Base-by-base conservation (phyloP, 345 rosid genomes). In the Citrus mangshanensis region DNA sequence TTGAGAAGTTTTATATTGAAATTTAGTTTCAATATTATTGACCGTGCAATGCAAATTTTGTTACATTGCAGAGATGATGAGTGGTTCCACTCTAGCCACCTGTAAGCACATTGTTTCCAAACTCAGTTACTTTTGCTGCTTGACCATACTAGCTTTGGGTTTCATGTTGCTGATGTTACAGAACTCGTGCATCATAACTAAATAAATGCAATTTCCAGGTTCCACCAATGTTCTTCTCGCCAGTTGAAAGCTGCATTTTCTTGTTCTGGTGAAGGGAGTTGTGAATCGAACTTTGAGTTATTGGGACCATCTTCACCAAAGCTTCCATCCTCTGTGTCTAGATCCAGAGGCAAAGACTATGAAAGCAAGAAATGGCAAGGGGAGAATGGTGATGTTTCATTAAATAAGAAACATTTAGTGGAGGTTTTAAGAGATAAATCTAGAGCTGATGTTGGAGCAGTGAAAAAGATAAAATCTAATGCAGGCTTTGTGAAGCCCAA, bases 301-400 rank as follows among this genome's bases (percentile, higher is more conserved):
- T 58, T 70, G 22, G 82, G 75, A 25, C 60, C 55, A 67, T 74
- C 78, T 69, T 89, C 93, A 9, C 88, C 89, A 1, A 74, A 81
- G 28, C 83, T 87, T 73, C 88, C 92, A 25, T 77, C 82, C 37
- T 88, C 91, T 1, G 91, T 91, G 42, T 89, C 91, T 32, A 81
- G 84, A 85, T 91, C 95, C 60, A 87, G 91, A 80, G 93, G 95
- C 28, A 89, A 87, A 78, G 87, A 88, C 76, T 86, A 82, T 73
- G 61, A 38, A 42, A 83, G 80, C 79, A 80, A 80, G 78, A 84
- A 75, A 60, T 71, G 81, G 85, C 58, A 72, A 78, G 78, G 74
- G 49, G 81, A 62, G 34, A 70, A 42, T 64, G 24, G 32, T 55
- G 73, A 86, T 77, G 51, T 68, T 34, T 49, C 76, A 54, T 38